These are phyloP conservation scores for Aspergillus arachidicola DNA, from an alignment of 2,329 filamentous ascomycete species.

Conservation along the genomic window DNA sequence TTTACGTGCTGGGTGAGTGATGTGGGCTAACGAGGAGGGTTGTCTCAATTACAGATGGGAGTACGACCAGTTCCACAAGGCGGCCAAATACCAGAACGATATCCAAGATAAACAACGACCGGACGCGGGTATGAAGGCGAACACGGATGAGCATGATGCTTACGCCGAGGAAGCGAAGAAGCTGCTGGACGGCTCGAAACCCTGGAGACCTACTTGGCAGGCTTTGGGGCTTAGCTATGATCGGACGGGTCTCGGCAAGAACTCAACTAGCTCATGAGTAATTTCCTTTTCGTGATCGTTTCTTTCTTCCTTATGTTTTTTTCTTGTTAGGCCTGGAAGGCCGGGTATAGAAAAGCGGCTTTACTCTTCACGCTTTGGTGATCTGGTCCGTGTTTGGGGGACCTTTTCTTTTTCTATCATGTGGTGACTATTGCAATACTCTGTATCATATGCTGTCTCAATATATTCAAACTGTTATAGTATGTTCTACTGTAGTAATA, in stretches of 20 bases:
- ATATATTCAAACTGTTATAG: conserved; percentile 11
- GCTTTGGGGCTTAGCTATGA: conserved; percentile 43
- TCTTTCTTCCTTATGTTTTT: conserved; percentile 15
- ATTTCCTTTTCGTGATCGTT: conserved; percentile 4
- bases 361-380: conserved; percentile 17
- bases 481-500: background rate
- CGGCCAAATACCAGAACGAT: conserved; percentile 52
- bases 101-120: conserved; percentile 38
- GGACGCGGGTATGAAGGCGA: conserved; percentile 37
- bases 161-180: conserved; percentile 64
- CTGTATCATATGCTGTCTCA: conserved; percentile 18
- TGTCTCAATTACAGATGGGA: conserved; percentile 57
- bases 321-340: conserved; percentile 12
- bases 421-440: conserved; percentile 17
- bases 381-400: background rate
- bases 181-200: conserved; percentile 61
- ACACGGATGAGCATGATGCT: conserved; percentile 46
- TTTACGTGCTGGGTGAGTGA: conserved; percentile 9
- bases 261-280: conserved; percentile 17
- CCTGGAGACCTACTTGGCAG: conserved; percentile 61
- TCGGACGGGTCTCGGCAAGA: conserved; percentile 25
- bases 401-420: conserved; percentile 10
- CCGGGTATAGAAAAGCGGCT: conserved; percentile 14
- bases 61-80: conserved; percentile 59
- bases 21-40: background rate